Percentiles rank a stretch among this genome's conserved stretches.
Conservation (phyloP, 139 green algal species). For the Nannochloris sp. region DNA sequence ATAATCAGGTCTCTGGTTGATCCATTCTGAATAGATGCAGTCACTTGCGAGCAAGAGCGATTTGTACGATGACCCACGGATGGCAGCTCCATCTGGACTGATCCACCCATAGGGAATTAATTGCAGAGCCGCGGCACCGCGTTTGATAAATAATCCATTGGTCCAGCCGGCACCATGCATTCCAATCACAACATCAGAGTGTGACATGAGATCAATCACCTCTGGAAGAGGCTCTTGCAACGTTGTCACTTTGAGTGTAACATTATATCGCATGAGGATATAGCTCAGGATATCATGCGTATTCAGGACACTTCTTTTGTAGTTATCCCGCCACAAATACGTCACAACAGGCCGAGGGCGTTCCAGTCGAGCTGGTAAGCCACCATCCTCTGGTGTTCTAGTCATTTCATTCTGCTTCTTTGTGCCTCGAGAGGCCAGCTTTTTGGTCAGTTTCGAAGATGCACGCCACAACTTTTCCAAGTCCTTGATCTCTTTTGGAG, state of each 20-base stretch:
- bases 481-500: not conserved
- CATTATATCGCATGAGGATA: conserved; percentile 26
- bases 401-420: not conserved
- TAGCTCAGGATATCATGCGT: conserved; percentile 23
- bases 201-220: conserved; percentile 20
- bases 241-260: conserved; percentile 30
- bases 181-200: conserved; percentile 27
- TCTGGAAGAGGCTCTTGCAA: conserved; percentile 21
- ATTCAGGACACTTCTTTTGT: conserved; percentile 25
- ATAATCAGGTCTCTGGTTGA: conserved; percentile 19
- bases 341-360: conserved; percentile 20
- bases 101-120: conserved; percentile 29
- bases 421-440: not conserved
- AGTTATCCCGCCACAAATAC: conserved; percentile 27
- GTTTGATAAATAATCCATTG: conserved; percentile 35
- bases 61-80: conserved; percentile 9
- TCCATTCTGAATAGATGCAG: conserved; percentile 25
- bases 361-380: not conserved
- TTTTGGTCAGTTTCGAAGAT: not conserved
- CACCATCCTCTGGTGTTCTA: not conserved
- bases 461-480: not conserved
- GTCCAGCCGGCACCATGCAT: conserved; percentile 29
- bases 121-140: conserved; percentile 13
- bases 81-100: conserved; percentile 9
- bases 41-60: conserved; percentile 9